Base-by-base conservation (phyloP, 768 basidiomycete genomes). In the Lactarius sp. region DNA sequence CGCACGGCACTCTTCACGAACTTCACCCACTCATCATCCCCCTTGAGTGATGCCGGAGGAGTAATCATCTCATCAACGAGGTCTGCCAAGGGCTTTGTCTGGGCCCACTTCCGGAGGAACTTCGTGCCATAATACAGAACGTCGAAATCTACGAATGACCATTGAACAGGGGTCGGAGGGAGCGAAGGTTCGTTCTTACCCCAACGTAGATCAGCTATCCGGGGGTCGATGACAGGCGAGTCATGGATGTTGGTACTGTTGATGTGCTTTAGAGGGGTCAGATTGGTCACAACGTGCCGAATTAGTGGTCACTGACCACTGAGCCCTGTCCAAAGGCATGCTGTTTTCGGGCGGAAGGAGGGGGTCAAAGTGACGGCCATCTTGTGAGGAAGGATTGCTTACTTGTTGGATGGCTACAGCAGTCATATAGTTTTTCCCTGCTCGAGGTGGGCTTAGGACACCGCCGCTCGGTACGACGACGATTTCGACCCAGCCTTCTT, bases 381-480 rank as follows among this genome's bases (percentile, higher is more conserved):
- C 5, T 13, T 41, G 7, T 33, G 57, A 42, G 18, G n/a, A 58
- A 52, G 2, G 13, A 10, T 46, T 22, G 10, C 64, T 31, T 36
- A 65, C 63, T 53, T 66, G 58, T 49, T 67, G 66, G 36, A 67
- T 65, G 20, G 63, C 66, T n/a, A 67, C 63, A 9, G n/a, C 66
- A 27, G 66, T 67, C 58, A 65, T 22, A 18, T 60, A 65, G 49
- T 56, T 60, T 42, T 52, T 51, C 22, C 66, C 66, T 20, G 58
- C 46, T 27, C 14, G 41, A 34, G 66, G 55, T 3, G 63, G n/a
- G 27, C 66, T 57, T 8, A 60, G 44, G 37, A 67, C 59, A 13
- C 59, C 63, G 9, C 66, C 66, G 31, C 64, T 55, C 20, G 66
- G 66, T 34, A 65, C 66, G 44, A 65, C 57, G 34, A 67, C 63